Base-by-base conservation (phyloP, 1,284 basidiomycete species). In the Anthracocystis setariae region DNA sequence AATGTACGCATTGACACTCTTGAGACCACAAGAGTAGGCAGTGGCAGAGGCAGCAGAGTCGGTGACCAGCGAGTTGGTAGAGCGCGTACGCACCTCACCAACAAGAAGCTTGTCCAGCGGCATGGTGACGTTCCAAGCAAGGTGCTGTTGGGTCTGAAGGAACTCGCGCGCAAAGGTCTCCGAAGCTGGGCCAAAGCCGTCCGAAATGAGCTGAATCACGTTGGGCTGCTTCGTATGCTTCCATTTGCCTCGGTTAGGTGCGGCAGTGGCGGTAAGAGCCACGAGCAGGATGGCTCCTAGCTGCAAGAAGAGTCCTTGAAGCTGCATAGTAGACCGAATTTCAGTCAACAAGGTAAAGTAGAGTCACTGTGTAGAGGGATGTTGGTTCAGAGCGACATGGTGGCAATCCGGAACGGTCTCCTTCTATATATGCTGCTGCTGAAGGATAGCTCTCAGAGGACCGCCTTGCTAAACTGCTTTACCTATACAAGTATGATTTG, bases 41-140 rank as follows among this genome's bases (percentile, higher is more conserved):
- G 82, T 83, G 0, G 77, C 82, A 1, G 67, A 70, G 3, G 82
- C 82, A 13, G 82, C 79, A n/a, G 77, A 79, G 68, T 83, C 82
- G 38, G 82, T 83, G n/a, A 83, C 79, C 32, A 82, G 70, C 24
- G 75, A 78, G 57, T 81, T 62, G 50, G 75, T 76, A 1, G 82
- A 71, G 8, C 81, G 63, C 5, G 81, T 82, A 17, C 82, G 72
- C 25, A 82, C 68, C 33, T 74, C 69, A 37, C 82, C 82, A 39
- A 83, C 73, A 8, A 79, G 73, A 33, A 77, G 47, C 39, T 75
- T 77, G 66, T 83, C 82, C 13, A 80, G 69, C 4, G 80, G 73
- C 24, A 82, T 59, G 51, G 76, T 58, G 10, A 54, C 63, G 51
- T 67, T 73, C 73, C 73, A 78, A 3, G 33, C 48, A 42, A 48